Conservation (phyloP, 1,139 yeast genomes). For the Starmera stellimalicola region DNA sequence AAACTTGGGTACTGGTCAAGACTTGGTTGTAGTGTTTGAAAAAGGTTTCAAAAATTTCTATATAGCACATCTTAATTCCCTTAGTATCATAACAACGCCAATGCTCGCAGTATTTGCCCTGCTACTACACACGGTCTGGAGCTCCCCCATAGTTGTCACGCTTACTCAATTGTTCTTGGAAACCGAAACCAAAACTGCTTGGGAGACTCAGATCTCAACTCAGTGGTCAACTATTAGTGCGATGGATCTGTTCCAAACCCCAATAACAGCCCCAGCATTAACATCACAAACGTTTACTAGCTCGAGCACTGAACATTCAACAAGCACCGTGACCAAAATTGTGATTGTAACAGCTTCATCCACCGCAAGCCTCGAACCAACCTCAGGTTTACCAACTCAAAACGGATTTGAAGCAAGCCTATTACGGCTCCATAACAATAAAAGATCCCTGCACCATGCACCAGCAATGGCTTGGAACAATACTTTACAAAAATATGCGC, state of each 20-base stretch:
- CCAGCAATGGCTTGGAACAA: conserved; percentile 34
- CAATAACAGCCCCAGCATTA: not conserved
- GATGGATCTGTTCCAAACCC: too few species aligned
- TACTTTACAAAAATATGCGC: conserved; percentile 26
- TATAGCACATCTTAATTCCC: too few species aligned
- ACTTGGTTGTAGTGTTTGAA: too few species aligned
- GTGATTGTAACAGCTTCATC: conserved; percentile 5
- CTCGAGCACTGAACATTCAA: conserved; percentile 7
- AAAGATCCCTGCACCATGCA: conserved; percentile 40
- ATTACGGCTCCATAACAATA: conserved; percentile 35
- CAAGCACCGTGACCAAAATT: conserved; percentile 12
- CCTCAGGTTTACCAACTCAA: conserved; percentile 19
- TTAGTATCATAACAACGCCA: too few species aligned
- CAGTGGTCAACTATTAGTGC: conserved; percentile 1
- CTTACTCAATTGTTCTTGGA: not conserved
- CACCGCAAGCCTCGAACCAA: conserved; percentile 8
- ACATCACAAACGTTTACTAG: conserved; percentile 1
- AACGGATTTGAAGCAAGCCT: conserved; percentile 17
- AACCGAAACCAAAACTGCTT: not conserved
- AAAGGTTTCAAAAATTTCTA: too few species aligned
- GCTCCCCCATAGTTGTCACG: too few species aligned
- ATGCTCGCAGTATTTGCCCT: too few species aligned
- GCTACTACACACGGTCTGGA: too few species aligned
- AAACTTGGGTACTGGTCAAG: too few species aligned
- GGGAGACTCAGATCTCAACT: not conserved